These are phyloP conservation scores for Porodaedalea pini DNA, from an alignment of 1,284 basidiomycete genomes.

Conservation along the genomic window DNA sequence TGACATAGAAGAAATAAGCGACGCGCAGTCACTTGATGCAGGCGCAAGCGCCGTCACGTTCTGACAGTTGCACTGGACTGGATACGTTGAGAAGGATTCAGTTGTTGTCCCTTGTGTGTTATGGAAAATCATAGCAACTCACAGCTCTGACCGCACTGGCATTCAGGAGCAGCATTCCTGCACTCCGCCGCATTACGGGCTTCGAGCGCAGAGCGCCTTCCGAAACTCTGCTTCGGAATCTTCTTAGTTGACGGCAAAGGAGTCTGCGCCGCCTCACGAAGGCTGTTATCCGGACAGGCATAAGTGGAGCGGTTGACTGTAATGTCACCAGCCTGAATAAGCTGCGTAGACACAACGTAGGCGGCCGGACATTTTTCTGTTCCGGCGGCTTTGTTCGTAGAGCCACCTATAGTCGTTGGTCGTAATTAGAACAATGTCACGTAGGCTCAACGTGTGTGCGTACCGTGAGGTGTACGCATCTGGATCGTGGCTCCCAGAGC, in stretches of 20 bases:
- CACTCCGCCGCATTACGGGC: constrained; percentile 13
- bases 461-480: constrained; percentile 1
- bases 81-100: constrained; percentile 24
- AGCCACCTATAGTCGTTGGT: background rate
- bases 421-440: background rate
- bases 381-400: background rate
- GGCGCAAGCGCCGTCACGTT: constrained; percentile 24
- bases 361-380: constrained; percentile 12
- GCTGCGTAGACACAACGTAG: constrained; percentile 5
- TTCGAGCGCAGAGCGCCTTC: no score
- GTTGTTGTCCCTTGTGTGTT: no score
- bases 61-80: constrained; percentile 22
- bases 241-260: constrained; percentile 8
- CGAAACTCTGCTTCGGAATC: background rate
- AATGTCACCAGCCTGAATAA: constrained; percentile 6
- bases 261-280: constrained; percentile 11
- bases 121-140: constrained; percentile 12
- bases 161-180: constrained; percentile 13
- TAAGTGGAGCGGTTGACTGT: constrained; percentile 14
- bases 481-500: constrained; percentile 18
- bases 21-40: constrained; percentile 26
- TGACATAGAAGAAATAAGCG: background rate
- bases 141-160: constrained; percentile 25
- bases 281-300: constrained; percentile 15
- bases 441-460: background rate